Evolutionary conservation across 352 stramenopile genomes (phyloP), one percentile per base, ranked within the genome.

Genomic region (Globisporangium iwayamae): DNA sequence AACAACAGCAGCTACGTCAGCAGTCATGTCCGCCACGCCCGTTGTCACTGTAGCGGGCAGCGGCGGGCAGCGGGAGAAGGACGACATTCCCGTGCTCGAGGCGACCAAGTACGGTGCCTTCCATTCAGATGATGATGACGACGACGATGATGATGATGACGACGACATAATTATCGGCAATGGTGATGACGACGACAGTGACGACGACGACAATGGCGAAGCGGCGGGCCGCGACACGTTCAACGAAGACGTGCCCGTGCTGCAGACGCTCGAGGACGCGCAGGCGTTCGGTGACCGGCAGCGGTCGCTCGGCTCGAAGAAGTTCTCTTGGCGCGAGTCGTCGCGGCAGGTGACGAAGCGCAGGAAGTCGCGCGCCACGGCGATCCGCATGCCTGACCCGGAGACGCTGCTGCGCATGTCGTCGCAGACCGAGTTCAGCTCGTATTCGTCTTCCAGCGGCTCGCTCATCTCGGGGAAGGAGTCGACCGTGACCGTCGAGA

Each of bases 81-180:
- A 81, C 45, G 84, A 93, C 56, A 91, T 93, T 41, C 84, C 84
- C 4, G 84, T 93, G 58, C 62, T 93, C 20, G 84, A 91, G 53
- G 71, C 38, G 63, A 60, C 50, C 32, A 78, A 70, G 11, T 30
- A 52, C 47, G 75, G 69, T 60, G 68, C 57, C 62, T 89, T 85
- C 47, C 75, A 62, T 14, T 62, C 56, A 9, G 56, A 70, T 53
- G 73, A 79, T 16, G 75, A 69, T 36, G 60, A 70, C 7, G 71
- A 83, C 32, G 63, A 51, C 2, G 66, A 73, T 38, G 67, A 73
- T 2, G 58, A 28, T 28, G 25, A 28, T 28, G 63, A 76, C 4
- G 69, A 69, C 45, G 56, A 60, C n/a, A 25, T 52, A 13, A 36
- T 68, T 13, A 30, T 62, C 47, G 14, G 41, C 30, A 25, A 4